Percentiles rank a stretch among this genome's conserved stretches.
These are phyloP conservation scores for Syncephalastrum contaminatum DNA, from an alignment of 371 early-diverging fungal species.

Conservation along the genomic window DNA sequence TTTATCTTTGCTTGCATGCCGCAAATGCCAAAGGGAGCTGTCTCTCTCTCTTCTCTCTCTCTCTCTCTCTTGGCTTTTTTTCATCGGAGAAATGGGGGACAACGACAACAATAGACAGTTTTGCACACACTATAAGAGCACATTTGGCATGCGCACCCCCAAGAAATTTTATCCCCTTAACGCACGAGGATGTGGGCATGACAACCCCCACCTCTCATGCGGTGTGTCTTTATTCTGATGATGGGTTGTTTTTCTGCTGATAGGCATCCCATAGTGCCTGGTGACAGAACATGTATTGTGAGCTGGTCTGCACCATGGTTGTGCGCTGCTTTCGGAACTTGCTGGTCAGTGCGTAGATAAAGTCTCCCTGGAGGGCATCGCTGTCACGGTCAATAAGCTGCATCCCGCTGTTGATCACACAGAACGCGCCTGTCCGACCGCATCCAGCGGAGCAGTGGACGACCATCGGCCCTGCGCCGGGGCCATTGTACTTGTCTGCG, in stretches of 20 bases:
- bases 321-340: conserved; percentile 82
- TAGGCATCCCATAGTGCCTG: conserved; percentile 55
- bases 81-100: too few species aligned
- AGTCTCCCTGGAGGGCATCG: conserved; percentile 43
- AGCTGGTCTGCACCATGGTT: conserved; percentile 83
- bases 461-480: conserved; percentile 51
- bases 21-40: too few species aligned
- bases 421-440: conserved; percentile 97
- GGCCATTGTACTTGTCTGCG: conserved; percentile 27
- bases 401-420: conserved; percentile 41
- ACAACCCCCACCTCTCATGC: too few species aligned
- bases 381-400: conserved; percentile 21
- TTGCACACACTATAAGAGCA: too few species aligned
- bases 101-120: too few species aligned
- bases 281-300: conserved; percentile 88
- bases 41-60: too few species aligned
- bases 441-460: conserved; percentile 95
- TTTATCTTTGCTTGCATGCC: conserved; percentile 2
- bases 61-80: too few species aligned
- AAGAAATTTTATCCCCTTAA: too few species aligned
- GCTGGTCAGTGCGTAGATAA: conserved; percentile 63
- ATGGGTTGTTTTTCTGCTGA: conserved; percentile 12
- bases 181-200: too few species aligned
- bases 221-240: too few species aligned
- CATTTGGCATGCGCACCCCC: too few species aligned